Evolutionary conservation across 768 basidiomycete species (phyloP), one percentile per base, ranked within the genome.

Genomic region (Dioszegia aurantiaca): DNA sequence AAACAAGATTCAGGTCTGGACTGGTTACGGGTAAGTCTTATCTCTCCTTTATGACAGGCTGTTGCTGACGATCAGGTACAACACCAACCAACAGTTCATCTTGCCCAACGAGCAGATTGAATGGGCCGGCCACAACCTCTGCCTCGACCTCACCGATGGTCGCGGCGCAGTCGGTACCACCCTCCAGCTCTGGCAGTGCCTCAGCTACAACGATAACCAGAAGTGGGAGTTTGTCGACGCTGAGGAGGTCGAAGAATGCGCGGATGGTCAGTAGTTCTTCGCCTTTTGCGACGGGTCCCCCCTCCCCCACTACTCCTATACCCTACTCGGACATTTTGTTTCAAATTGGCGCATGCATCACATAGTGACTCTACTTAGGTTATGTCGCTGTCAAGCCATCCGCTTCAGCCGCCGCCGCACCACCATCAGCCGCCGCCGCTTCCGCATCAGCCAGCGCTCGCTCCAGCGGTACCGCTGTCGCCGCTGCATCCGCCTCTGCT

Each of bases 111-210:
- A 55, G n/a, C 41, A 55, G 24, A 62, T 72, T 28, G 46, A 58
- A 44, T 72, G 70, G 70, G 28, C 39, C 40, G 65, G 61, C 27
- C 57, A 56, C 36, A 54, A 65, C 36, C 46, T 65, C 37, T 72
- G 70, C 45, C 49, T 61, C 37, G 70, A 72, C 52, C 58, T 72
- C 27, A 72, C 63, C 16, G 70, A 72, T 56, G 70, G 70, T 12
- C 54, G 56, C 21, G 58, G 44, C 27, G 45, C 37, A 16, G 51
- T 17, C 27, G 70, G 70, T 12, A 69, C 59, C 12, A 42, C 48
- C 4, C 43, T 72, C 28, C 70, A 72, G 41, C 62, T 69, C 39
- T 72, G 70, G 70, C 47, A 51, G 21, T 72, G 70, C 39, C 57
- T 27, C 49, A 8, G 27, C 6, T 40, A 47, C 23, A 72, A 72